A percentile compares a stretch with the other conserved stretches of the same genome.
These are phyloP conservation scores for Nakaseomyces nivariensis DNA, from an alignment of 1,139 yeast species.

Conservation along the genomic window DNA sequence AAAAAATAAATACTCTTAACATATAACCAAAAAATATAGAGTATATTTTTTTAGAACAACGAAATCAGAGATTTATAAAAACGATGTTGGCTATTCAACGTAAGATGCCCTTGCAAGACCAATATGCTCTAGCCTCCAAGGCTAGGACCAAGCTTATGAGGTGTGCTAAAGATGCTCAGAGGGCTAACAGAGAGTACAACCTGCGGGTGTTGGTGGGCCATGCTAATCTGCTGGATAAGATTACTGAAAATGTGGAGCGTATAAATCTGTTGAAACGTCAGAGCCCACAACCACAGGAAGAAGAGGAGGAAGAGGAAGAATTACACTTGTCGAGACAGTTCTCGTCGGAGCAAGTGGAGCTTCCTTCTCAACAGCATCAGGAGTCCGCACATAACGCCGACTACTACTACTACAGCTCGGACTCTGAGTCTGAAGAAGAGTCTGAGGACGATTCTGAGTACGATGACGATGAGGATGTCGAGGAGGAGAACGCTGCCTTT, in stretches of 20 bases:
- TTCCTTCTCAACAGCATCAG: not conserved
- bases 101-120: slow-evolving; percentile 9
- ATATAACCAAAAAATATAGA: too few relatives aligned
- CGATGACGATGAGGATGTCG: slow-evolving; percentile 5
- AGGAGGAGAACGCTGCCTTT: slow-evolving; percentile 4
- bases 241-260: slow-evolving; percentile 14
- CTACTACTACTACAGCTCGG: slow-evolving; percentile 8
- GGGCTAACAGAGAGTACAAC: slow-evolving; percentile 16
- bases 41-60: too few relatives aligned
- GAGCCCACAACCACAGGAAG: slow-evolving; percentile 3
- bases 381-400: not conserved
- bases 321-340: slow-evolving; percentile 3
- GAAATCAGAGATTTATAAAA: not conserved
- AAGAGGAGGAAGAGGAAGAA: slow-evolving; percentile 8
- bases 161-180: slow-evolving; percentile 11
- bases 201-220: slow-evolving; percentile 25
- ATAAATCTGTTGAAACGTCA: not conserved
- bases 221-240: slow-evolving; percentile 21
- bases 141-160: slow-evolving; percentile 16
- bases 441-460: slow-evolving; percentile 7
- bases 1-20: too few relatives aligned
- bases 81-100: not conserved
- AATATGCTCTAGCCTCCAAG: slow-evolving; percentile 16
- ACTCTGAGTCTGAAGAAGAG: slow-evolving; percentile 11
- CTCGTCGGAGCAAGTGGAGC: not conserved